Conservation (phyloP, 1,139 yeast genomes). For the Scheffersomyces titani region DNA sequence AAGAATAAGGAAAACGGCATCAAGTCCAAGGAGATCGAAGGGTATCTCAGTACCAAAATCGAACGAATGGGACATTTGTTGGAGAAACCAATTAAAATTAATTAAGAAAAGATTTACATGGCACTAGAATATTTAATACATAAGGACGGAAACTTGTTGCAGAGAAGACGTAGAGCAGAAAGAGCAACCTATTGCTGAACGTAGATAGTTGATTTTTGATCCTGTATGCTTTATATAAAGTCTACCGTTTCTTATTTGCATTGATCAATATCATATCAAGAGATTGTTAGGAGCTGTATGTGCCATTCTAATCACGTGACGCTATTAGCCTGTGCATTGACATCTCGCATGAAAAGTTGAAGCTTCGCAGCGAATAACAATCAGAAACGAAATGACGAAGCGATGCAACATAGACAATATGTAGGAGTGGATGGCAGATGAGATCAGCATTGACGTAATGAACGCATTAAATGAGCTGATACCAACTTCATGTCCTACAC, state of each 20-base stretch:
- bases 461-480: background rate
- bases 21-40: constrained; percentile 82
- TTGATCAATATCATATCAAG: too few species aligned
- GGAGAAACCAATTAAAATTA: constrained; percentile 53
- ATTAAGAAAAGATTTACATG: constrained; percentile 2
- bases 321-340: background rate
- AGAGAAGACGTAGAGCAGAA: background rate
- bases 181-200: background rate
- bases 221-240: too few species aligned
- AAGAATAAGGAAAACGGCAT: constrained; percentile 60
- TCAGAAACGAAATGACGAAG: background rate
- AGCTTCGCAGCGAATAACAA: background rate
- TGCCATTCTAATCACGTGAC: background rate
- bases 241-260: too few species aligned
- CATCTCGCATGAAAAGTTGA: background rate
- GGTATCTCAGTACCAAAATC: constrained; percentile 88
- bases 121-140: background rate
- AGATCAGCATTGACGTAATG: background rate
- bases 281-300: too few species aligned
- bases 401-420: background rate
- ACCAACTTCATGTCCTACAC: too few species aligned
- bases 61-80: constrained; percentile 96
- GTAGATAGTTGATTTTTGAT: background rate
- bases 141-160: background rate
- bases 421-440: background rate